A percentile compares a stretch with the other conserved stretches of the same genome.
These are phyloP conservation scores for Prunus mume DNA, from an alignment of 306 rosid genomes.

Conservation along the genomic window DNA sequence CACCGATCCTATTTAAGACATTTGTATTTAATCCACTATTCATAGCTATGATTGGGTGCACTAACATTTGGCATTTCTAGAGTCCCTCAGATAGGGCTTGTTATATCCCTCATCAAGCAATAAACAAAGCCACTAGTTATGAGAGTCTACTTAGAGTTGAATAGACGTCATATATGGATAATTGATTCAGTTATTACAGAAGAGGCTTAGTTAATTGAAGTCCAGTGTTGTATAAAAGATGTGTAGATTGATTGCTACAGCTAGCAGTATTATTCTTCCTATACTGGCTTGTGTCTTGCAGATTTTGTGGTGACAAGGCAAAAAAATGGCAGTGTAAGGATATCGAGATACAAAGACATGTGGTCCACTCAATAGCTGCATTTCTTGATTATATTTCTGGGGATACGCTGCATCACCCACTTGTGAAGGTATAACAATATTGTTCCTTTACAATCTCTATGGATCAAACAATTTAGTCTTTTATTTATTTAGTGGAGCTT, in stretches of 20 bases:
- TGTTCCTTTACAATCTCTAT: not conserved
- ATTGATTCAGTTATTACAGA: too few species aligned
- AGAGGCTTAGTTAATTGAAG: not conserved
- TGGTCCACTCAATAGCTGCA: slow-evolving; percentile 49
- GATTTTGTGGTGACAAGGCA: slow-evolving; percentile 46
- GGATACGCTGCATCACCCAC: slow-evolving; percentile 38
- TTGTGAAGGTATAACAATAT: slow-evolving; percentile 50
- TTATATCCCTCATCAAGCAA: too few species aligned
- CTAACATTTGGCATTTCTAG: too few species aligned
- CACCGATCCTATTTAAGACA: too few species aligned
- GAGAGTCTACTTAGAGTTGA: not conserved
- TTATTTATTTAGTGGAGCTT: not conserved
- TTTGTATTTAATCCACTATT: too few species aligned
- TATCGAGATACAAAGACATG: slow-evolving; percentile 73
- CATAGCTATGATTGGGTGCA: too few species aligned
- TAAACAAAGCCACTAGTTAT: not conserved
- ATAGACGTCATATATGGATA: not conserved
- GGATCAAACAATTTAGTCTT: not conserved
- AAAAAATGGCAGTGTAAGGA: slow-evolving; percentile 67
- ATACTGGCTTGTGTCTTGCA: slow-evolving; percentile 8
- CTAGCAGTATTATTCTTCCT: not conserved
- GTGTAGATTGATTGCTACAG: not conserved
- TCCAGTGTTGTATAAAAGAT: not conserved
- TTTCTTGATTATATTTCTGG: slow-evolving; percentile 66
- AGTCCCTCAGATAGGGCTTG: too few species aligned